Evolutionary conservation across 2,329 filamentous ascomycete species (phyloP), one percentile per base, ranked within the genome.

Genomic region (Celoporthe dispersa): DNA sequence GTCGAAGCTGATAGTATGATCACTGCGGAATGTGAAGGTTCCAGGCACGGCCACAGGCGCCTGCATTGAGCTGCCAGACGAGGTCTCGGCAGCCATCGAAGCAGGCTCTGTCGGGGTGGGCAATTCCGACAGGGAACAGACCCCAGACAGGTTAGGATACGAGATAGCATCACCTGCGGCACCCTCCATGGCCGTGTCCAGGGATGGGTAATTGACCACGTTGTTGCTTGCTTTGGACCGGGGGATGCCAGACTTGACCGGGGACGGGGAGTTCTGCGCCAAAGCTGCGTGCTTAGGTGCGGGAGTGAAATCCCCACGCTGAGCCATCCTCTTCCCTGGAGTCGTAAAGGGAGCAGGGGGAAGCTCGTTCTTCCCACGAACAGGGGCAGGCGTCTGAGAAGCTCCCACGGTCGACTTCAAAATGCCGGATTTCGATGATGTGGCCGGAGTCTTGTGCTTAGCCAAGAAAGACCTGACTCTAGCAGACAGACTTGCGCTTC

Each of bases 301-400:
- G 0, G 90, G 91, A 0, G 92, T 94, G 76, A 97, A 97, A 65
- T 92, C 90, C 48, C 97, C 93, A 68, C 88, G 91, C 82, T 97
- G 97, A 25, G 81, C 79, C 51, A 84, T 77, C 79, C 90, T 92
- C 33, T 90, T 86, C 41, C 90, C 90, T 9, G 91, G 92, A 1
- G 91, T 93, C 6, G 88, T 90, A 68, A 88, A 81, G 7, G 87
- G 84, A 25, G 84, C 78, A 3, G 83, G 77, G 66, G 85, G 85
- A 41, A 90, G 77, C 31, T 84, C 81, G 74, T 88, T 89, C 41
- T 88, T 83, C 16, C 85, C 77, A 25, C 79, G 80, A 1, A 77
- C 73, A 9, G 83, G 81, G 11, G 77, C 81, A 2, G 86, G 85
- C 0, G 86, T 87, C 75, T 84, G 84, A 0, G 84, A 84, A 11